Base-by-base conservation (phyloP, 495 filamentous ascomycete genomes). In the Tetracladium marchalianum region DNA sequence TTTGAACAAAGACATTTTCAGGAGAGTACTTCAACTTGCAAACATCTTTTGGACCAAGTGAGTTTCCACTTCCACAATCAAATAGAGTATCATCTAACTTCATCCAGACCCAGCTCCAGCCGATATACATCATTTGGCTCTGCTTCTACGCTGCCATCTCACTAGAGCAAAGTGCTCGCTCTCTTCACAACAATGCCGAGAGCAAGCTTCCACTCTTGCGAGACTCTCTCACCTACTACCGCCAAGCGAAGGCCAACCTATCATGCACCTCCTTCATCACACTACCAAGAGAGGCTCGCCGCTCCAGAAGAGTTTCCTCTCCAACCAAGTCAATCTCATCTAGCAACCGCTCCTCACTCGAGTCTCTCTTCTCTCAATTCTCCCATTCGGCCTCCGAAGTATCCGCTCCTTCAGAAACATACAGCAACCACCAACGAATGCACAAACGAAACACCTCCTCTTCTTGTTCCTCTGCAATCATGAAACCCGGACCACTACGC, bases 61-160 rank as follows among this genome's bases (percentile, higher is more conserved):
- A 42, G 51, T 54, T 45, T n/a, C 2, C 15, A 48, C 33, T 15
- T 13, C 34, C 38, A 32, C 19, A 27, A 31, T 31, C 16, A 9
- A 19, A 17, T 15, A 17, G 19, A 43, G 15, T 7, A 6, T 13
- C 1, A 35, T 33, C n/a, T 36, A 22, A 42, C 49, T 35, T 16
- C 33, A 32, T 18, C 1, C 31, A 57, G 50, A 38, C 43, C 11
- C 39, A 38, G 33, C 39, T 47, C 22, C 51, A 58, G 41, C 70
- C 73, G 11, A 43, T 71, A 11, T 68, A 72, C 54, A 59, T 67
- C 6, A 72, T 76, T 38, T 74, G 76, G 46, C 56, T 77, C 5
- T 68, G 68, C 44, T 77, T 76, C 53, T 75, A 72, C 41, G 71
- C 71, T 7, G 73, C 73, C 1, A 66, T 66, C 12, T 72, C 70